Conservation (phyloP, 2,329 filamentous ascomycete genomes). For the Fusarium coffeatum region DNA sequence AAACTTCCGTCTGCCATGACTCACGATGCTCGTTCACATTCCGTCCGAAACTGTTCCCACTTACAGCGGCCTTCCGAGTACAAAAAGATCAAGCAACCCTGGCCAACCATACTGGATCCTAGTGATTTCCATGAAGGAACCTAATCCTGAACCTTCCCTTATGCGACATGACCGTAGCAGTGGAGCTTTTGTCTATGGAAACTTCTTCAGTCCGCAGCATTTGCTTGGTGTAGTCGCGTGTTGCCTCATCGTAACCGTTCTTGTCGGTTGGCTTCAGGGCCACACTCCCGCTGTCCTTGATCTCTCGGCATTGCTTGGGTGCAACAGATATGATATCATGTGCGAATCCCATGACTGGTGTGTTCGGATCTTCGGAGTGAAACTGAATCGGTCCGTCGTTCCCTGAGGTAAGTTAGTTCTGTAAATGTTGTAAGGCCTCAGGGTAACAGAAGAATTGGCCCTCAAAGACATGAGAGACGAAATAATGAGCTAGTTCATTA, state of each 20-base stretch:
- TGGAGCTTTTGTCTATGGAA: conserved; percentile 27
- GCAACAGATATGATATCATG: conserved; percentile 24
- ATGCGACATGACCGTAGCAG: conserved; percentile 34
- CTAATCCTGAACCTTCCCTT: conserved; percentile 27
- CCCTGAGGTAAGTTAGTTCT: conserved; percentile 13
- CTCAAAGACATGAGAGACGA: too few species aligned
- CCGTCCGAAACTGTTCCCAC: background rate
- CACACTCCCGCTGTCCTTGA: conserved; percentile 22
- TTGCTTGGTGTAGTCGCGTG: conserved; percentile 20
- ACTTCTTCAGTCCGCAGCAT: conserved; percentile 13
- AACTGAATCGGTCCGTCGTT: conserved; percentile 35
- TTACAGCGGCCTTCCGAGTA: background rate
- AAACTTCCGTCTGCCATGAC: background rate
- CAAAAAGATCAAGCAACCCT: background rate
- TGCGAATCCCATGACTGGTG: conserved; percentile 24
- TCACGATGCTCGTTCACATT: background rate
- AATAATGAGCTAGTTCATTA: too few species aligned
- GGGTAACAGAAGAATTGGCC: too few species aligned
- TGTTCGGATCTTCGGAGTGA: conserved; percentile 20
- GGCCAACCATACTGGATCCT: background rate
- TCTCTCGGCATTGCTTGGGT: conserved; percentile 14
- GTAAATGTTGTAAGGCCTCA: background rate
- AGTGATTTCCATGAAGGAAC: conserved; percentile 31
- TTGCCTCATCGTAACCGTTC: conserved; percentile 27
- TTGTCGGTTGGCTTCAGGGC: conserved; percentile 38